Evolutionary conservation across 345 rosid genomes (phyloP).

Genomic region (Lenwebbia sp.): DNA sequence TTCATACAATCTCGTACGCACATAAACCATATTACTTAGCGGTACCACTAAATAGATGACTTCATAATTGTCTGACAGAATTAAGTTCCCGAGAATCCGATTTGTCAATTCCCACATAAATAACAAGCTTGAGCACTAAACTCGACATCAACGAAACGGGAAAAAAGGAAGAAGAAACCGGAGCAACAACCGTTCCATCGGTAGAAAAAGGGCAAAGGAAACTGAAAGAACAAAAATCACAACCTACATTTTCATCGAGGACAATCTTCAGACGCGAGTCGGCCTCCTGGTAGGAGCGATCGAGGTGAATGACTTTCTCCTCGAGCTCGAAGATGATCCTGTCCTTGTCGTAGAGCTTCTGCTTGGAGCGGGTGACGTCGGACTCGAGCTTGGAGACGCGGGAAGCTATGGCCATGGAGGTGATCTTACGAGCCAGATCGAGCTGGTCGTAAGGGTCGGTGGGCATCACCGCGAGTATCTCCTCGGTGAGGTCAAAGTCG

Average conservation of each 20-base stretch:
- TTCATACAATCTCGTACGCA: neutral
- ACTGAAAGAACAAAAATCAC: neutral
- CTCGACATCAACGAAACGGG: neutral
- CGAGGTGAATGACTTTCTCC: slow-evolving; percentile 32
- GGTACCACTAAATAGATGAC: neutral
- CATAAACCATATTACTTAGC: neutral
- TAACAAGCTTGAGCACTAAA: neutral
- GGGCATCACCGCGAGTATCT: slow-evolving; percentile 72
- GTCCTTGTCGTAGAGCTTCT: slow-evolving; percentile 59
- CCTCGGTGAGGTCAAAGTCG: slow-evolving; percentile 61
- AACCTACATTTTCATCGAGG: slow-evolving; percentile 62
- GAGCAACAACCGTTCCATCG: neutral
- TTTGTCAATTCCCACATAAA: neutral
- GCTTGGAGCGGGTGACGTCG: slow-evolving; percentile 40
- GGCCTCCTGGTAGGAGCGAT: slow-evolving; percentile 39
- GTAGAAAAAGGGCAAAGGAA: neutral
- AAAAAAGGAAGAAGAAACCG: neutral
- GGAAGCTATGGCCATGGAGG: slow-evolving; percentile 91
- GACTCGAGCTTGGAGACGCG: slow-evolving; percentile 82
- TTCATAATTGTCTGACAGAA: neutral
- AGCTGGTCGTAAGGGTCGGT: slow-evolving; percentile 85
- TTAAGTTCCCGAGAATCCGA: neutral
- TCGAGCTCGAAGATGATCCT: slow-evolving; percentile 45
- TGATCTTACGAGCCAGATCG: slow-evolving; percentile 95
- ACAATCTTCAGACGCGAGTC: slow-evolving; percentile 44